Evolutionary conservation across 768 basidiomycete genomes (phyloP).

Genomic region (Kwoniella dendrophila): DNA sequence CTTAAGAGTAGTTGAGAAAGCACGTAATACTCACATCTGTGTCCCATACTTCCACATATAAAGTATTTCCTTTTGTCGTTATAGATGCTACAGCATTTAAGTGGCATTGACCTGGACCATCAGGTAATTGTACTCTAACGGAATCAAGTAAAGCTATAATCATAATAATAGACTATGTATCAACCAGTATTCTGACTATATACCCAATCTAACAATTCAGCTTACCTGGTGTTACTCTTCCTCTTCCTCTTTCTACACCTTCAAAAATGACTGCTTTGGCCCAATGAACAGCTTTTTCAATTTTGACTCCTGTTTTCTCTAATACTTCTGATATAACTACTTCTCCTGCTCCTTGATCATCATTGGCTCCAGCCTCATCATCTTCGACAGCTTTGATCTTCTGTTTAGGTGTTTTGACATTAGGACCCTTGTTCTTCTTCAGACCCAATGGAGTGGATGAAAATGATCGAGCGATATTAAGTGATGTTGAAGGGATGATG

Average conservation of each 20-base stretch:
- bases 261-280: conserved; percentile 55
- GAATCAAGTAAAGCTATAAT: conserved; percentile 52
- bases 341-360: conserved; percentile 23
- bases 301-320: conserved; percentile 51
- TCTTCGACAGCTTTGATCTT: conserved; percentile 26
- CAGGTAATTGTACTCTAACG: conserved; percentile 43
- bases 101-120: conserved; percentile 29
- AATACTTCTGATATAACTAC: conserved; percentile 25
- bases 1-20: not conserved
- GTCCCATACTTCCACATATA: conserved; percentile 55
- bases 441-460: conserved; percentile 10
- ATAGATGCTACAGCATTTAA: conserved; percentile 52
- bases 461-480: conserved; percentile 21
- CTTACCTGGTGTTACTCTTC: conserved; percentile 51
- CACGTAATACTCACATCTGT: conserved; percentile 35
- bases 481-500: not conserved
- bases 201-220: conserved; percentile 2
- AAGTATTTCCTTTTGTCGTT: conserved; percentile 44
- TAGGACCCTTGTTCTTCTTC: conserved; percentile 37
- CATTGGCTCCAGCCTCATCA: conserved; percentile 20
- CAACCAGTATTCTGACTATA: not conserved
- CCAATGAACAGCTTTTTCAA: conserved; percentile 57
- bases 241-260: conserved; percentile 53
- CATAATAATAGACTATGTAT: not conserved
- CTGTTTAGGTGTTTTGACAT: conserved; percentile 26